Percentiles rank a stretch among this genome's conserved stretches.
Evolutionary conservation across 257 asterid species (phyloP).

Genomic region (Solanum pinnatisectum): DNA sequence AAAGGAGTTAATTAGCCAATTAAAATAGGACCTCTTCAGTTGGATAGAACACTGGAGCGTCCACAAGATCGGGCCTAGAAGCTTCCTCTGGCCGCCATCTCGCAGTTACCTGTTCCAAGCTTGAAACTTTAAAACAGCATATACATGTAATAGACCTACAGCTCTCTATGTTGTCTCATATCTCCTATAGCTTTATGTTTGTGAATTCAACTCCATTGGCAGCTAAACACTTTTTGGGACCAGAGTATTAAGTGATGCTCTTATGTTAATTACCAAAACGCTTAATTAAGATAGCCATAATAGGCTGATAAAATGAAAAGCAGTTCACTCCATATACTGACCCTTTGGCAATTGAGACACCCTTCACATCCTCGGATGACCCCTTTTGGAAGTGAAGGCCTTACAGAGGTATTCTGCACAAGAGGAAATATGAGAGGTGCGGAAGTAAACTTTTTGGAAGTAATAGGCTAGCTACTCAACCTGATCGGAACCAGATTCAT

Average conservation of each 20-base stretch:
- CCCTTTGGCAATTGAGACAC: conserved; percentile 85
- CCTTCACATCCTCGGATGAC: conserved; percentile 79
- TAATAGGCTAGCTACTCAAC: conserved; percentile 34
- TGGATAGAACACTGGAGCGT: conserved; percentile 92
- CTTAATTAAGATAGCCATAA: background rate
- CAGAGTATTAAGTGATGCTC: background rate
- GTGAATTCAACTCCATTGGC: background rate
- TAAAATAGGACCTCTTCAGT: conserved; percentile 67
- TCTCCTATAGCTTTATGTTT: background rate
- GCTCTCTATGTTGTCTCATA: background rate
- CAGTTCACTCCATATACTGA: conserved; percentile 12
- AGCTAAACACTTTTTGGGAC: background rate
- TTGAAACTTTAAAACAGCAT: conserved; percentile 6
- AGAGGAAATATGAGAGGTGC: background rate
- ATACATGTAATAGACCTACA: conserved; percentile 2
- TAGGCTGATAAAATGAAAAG: background rate
- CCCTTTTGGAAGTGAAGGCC: conserved; percentile 63
- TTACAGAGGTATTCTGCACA: conserved; percentile 31
- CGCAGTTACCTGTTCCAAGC: conserved; percentile 63
- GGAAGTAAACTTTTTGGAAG: background rate
- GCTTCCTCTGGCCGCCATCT: conserved; percentile 85
- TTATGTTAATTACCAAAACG: background rate
- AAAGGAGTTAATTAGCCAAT: background rate
- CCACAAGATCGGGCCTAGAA: conserved; percentile 61
- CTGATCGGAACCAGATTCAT: conserved; percentile 63